Conservation (phyloP, 176 grass and related monocot species). For the Alopecurus myosuroides region DNA sequence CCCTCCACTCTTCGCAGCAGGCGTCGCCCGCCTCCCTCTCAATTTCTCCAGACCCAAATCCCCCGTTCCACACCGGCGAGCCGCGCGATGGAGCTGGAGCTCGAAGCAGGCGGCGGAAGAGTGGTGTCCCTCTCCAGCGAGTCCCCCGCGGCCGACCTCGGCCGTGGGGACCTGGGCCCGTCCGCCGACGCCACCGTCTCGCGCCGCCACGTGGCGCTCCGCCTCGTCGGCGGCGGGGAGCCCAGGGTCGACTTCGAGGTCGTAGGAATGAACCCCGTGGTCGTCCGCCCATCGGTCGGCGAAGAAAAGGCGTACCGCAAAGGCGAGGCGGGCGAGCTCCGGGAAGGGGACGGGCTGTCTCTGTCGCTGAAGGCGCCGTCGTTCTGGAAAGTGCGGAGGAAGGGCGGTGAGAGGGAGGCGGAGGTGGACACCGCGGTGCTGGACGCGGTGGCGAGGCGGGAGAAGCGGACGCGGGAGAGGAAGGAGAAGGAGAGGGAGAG, state of each 20-base stretch:
- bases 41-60: not conserved
- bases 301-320: slow-evolving; percentile 24
- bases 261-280: slow-evolving; percentile 67
- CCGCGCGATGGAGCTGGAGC: slow-evolving; percentile 32
- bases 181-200: slow-evolving; percentile 40
- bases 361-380: slow-evolving; percentile 52
- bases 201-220: slow-evolving; percentile 63
- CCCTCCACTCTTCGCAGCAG: not conserved
- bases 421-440: slow-evolving; percentile 50
- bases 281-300: slow-evolving; percentile 17
- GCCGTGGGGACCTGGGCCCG: slow-evolving; percentile 16
- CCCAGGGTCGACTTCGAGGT: slow-evolving; percentile 49
- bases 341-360: slow-evolving; percentile 45
- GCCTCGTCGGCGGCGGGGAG: not conserved
- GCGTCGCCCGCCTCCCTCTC: not conserved
- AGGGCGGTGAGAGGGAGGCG: not conserved
- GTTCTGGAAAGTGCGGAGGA: slow-evolving; percentile 48
- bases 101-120: slow-evolving; percentile 6
- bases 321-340: slow-evolving; percentile 57
- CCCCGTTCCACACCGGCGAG: not conserved
- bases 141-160: not conserved
- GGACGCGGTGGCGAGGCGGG: slow-evolving; percentile 67
- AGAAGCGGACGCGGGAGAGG: slow-evolving; percentile 51
- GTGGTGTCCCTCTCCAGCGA: slow-evolving; percentile 2
- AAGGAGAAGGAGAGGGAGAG: slow-evolving; percentile 40